Evolutionary conservation across 345 rosid species (phyloP).

Genomic region (Moricandia arvensis): DNA sequence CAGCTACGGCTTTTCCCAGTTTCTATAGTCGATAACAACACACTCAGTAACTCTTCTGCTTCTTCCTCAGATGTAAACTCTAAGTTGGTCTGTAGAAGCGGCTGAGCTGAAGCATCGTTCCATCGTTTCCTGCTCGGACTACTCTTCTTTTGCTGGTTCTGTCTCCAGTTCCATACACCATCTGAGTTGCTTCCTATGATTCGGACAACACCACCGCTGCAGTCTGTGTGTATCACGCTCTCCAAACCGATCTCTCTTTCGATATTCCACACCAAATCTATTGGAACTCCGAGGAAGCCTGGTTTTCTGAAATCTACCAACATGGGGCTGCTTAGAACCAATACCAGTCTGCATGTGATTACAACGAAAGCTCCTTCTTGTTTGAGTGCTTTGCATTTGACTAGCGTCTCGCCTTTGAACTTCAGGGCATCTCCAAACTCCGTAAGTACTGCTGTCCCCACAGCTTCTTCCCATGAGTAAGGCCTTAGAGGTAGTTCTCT

Average conservation of each 20-base stretch:
- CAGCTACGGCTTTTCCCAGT: conserved; percentile 57
- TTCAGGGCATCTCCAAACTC: conserved; percentile 61
- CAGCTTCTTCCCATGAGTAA: conserved; percentile 92
- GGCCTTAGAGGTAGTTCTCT: conserved; percentile 79
- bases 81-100: conserved; percentile 68
- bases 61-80: conserved; percentile 59
- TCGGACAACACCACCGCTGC: conserved; percentile 52
- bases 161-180: conserved; percentile 56
- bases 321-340: conserved; percentile 62
- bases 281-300: conserved; percentile 64
- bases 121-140: conserved; percentile 51
- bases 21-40: conserved; percentile 61
- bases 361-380: conserved; percentile 66
- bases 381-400: conserved; percentile 71
- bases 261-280: conserved; percentile 64
- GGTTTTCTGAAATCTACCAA: conserved; percentile 62
- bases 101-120: conserved; percentile 57
- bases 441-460: conserved; percentile 67
- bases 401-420: conserved; percentile 59
- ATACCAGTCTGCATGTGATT: conserved; percentile 59
- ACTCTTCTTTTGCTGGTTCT: conserved; percentile 47
- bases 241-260: conserved; percentile 72
- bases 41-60: conserved; percentile 47
- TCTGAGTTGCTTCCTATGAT: conserved; percentile 81
- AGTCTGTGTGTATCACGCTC: conserved; percentile 67